phyloP scores from a whole-genome alignment of 768 basidiomycete genomes.

The Mrakia hoshinonis region DNA sequence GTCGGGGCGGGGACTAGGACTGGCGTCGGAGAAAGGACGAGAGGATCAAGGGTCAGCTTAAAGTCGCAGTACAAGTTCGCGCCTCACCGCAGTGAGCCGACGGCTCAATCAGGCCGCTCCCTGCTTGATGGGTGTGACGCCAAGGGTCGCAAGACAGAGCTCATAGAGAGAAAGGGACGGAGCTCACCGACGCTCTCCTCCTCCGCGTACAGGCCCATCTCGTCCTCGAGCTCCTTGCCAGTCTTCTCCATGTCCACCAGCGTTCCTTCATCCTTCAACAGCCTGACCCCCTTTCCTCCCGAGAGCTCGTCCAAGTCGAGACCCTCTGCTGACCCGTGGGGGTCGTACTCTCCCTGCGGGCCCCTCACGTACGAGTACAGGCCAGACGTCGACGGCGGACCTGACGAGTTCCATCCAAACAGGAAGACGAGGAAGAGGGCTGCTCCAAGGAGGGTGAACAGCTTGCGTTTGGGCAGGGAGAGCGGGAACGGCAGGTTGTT shows the following conservation, averaged over 20 bases:
- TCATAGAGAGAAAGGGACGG: background rate
- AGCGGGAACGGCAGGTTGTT: background rate
- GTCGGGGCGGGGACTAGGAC: background rate
- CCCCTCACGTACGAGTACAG: background rate
- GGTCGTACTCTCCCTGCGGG: conserved; percentile 14
- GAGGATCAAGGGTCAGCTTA: conserved; percentile 2
- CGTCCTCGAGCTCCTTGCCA: background rate
- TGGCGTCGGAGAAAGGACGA: no score
- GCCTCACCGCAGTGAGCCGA: no score
- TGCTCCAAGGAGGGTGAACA: background rate
- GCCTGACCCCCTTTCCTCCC: background rate
- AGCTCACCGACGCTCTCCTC: background rate
- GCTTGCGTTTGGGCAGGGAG: conserved; percentile 1
- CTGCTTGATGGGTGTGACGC: background rate
- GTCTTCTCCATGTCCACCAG: background rate
- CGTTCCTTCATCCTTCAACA: background rate
- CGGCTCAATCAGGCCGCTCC: no score
- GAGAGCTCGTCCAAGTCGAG: background rate
- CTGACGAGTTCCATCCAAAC: background rate
- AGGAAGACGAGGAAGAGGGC: background rate
- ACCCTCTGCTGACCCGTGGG: background rate
- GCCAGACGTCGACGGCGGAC: background rate
- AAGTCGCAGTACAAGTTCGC: no score
- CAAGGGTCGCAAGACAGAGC: background rate
- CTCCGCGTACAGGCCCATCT: background rate